Evolutionary conservation across 2,329 filamentous ascomycete genomes (phyloP), one percentile per base, ranked within the genome.

Genomic region (Ilyonectria sp.): DNA sequence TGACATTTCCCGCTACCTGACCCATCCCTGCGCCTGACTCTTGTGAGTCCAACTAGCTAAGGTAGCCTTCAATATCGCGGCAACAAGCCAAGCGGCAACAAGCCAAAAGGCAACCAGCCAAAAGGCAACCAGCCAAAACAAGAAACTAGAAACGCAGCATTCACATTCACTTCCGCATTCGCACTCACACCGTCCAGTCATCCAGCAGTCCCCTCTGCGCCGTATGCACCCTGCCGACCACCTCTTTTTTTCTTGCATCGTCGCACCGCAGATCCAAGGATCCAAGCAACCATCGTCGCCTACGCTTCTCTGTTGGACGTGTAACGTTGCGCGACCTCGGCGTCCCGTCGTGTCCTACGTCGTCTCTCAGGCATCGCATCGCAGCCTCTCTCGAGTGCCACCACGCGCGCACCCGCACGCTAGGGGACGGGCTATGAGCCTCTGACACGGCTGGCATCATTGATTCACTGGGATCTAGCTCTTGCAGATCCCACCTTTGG

Each of bases 261-360:
- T 60, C 26, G 21, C 66, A 55, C 44, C 33, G 40, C 53, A 61
- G 31, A 57, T 68, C 35, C 31, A 62, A 53, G 55, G 31, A 57
- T 68, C 35, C 31, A 62, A 53, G 55, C 31, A 57, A 23, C 40
- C 68, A 23, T 35, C 68, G 37, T 58, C 50, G 43, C 26, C 61
- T 54, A 58, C 31, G 21, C 63, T 35, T 64, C 40, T 15, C 57
- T 44, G 60, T 53, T 66, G 61, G 62, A 54, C 68, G 69, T 75
- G 74, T 70, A 76, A 75, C 74, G 73, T 75, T 74, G 69, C 72
- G 71, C 67, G 47, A 54, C 57, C 23, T 44, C 49, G 29, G 29
- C 57, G n/a, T 31, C 37, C 64, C 50, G 47, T 63, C 58, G 60
- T 68, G 69, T 62, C 62, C 55, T 57, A 59, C 63, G 50, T 61